Evolutionary conservation across 192 early-diverging fungal species (phyloP), one percentile per base, ranked within the genome.

Genomic region (Phlyctochytrium planicorne): DNA sequence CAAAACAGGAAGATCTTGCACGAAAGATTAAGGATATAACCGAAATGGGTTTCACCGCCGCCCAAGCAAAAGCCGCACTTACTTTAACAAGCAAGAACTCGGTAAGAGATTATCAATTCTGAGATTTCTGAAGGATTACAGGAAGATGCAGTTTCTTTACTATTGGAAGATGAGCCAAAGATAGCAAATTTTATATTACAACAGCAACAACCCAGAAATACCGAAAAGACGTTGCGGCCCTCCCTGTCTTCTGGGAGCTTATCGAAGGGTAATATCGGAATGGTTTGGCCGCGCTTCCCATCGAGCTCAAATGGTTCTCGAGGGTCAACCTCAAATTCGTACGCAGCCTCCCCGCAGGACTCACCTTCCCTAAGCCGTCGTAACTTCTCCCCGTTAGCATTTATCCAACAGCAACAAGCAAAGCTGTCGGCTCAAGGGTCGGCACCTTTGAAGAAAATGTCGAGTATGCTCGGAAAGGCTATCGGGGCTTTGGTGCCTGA

Each of bases 41-140:
- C 37, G 88, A 89, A 55, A 90, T 91, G 87, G 90, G 90, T 4
- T 91, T 91, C 59, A 55, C 68, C 27, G 66, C 68, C 3, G 84
- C 84, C 23, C 83, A 87, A 55, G 88, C 88, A 16, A 79, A 78
- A 30, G 76, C 86, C 0, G 88, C 90, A 0, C 70, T 91, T 2
- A 61, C 75, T 0, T 78, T 91, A 34, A 55, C 79, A 2, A 82
- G 81, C 56, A 57, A 80, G 6, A 72, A 87, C 53, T 50, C 87
- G 75, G 85, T 87, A 80, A 25, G 40, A 34, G 31, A 27, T 34
- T 4, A 50, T 30, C 30, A 3, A 24, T 12, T 27, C n/a, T 70
- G 10, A 16, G 29, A 32, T 56, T 2, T 1, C 23, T 53, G 27
- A 59, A 50, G 16, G 1, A 25, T 23, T 59, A 40, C 65, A 86